phyloP scores from a whole-genome alignment of 139 green algal species.

The Chara braunii region DNA sequence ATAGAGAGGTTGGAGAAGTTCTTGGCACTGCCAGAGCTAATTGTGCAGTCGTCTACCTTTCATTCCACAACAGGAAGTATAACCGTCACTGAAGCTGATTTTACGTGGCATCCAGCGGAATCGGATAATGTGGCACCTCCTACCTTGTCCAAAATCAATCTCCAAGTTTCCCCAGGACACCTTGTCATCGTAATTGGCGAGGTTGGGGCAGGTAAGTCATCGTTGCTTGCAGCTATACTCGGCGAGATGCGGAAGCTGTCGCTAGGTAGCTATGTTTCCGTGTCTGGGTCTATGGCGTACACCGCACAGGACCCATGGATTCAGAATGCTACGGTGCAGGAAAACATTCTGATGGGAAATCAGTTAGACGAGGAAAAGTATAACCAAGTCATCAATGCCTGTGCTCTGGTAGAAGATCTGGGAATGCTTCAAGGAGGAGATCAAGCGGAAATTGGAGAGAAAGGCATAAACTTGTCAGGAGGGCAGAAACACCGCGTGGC shows the following conservation, averaged over 20 bases:
- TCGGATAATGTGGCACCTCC: neutral
- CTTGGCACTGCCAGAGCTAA: conserved; percentile 18
- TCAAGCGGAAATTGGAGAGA: conserved; percentile 60
- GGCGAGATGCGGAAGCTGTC: conserved; percentile 18
- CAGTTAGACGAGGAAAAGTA: conserved; percentile 32
- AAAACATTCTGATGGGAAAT: conserved; percentile 53
- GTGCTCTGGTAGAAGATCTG: conserved; percentile 40
- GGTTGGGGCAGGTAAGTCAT: conserved; percentile 44
- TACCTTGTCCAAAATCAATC: conserved; percentile 9
- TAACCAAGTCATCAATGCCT: conserved; percentile 14
- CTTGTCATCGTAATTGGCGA: conserved; percentile 30
- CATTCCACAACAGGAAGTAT: too few relatives aligned
- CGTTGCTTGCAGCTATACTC: conserved; percentile 38
- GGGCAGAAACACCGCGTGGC: conserved; percentile 49
- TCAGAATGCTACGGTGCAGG: conserved; percentile 45
- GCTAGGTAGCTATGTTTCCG: conserved; percentile 3
- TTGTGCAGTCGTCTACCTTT: too few relatives aligned
- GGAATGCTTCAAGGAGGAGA: conserved; percentile 45
- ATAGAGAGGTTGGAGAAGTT: conserved; percentile 28
- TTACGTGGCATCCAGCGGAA: neutral
- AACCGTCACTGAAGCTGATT: neutral
- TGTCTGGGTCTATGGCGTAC: conserved; percentile 28
- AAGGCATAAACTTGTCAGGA: conserved; percentile 43
- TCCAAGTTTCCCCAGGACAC: conserved; percentile 14
- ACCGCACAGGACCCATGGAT: conserved; percentile 49